phyloP scores from a whole-genome alignment of 148 eudicot species.

The Cornus suecica region DNA sequence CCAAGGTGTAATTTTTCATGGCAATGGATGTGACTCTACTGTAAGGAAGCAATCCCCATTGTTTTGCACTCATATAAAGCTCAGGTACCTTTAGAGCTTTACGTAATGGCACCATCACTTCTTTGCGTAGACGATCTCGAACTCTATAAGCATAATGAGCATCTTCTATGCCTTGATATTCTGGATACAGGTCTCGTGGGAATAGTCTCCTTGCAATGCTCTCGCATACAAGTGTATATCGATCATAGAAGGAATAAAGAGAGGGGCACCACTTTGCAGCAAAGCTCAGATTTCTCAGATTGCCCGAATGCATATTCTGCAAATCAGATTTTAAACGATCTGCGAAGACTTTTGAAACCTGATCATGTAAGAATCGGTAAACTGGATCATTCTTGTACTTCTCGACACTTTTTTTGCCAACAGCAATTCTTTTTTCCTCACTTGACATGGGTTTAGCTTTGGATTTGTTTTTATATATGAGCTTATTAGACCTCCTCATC shows the following conservation, averaged over 20 bases:
- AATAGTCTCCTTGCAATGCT: conserved; percentile 15
- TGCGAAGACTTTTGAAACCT: not conserved
- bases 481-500: not conserved
- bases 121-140: conserved; percentile 5
- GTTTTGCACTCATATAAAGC: conserved; percentile 3
- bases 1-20: not conserved
- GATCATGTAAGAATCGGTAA: conserved; percentile 11
- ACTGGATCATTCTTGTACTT: conserved; percentile 13
- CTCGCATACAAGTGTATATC: conserved; percentile 1
- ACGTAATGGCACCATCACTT: conserved; percentile 6
- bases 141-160: conserved; percentile 3
- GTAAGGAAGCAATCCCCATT: not conserved
- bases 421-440: not conserved
- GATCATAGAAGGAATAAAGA: conserved; percentile 1
- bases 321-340: conserved; percentile 1
- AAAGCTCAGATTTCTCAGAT: conserved; percentile 6
- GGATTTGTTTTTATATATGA: not conserved
- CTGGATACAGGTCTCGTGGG: not conserved
- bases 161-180: conserved; percentile 3
- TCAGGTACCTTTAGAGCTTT: conserved; percentile 4
- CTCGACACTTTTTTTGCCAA: conserved; percentile 5
- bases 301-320: conserved; percentile 4
- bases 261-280: conserved; percentile 16
- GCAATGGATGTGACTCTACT: conserved; percentile 7
- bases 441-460: not conserved